Evolutionary conservation across 352 stramenopile genomes (phyloP).

Genomic region (Pythium folliculosum): DNA sequence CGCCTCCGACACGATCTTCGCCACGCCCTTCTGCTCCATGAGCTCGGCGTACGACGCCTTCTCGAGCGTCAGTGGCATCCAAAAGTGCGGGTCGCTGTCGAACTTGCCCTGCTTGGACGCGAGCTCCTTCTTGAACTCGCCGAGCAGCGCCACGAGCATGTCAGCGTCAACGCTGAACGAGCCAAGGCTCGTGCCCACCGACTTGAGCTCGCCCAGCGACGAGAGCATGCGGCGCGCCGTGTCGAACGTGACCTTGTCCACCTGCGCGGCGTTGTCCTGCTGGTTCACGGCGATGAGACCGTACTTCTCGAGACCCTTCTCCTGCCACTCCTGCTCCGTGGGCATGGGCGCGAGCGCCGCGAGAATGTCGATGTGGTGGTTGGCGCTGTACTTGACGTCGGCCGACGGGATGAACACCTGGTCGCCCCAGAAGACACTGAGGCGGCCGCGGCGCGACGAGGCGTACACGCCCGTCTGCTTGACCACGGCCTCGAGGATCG

Average conservation of each 20-base stretch:
- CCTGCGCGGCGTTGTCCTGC: conserved; percentile 90
- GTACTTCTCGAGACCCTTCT: conserved; percentile 98
- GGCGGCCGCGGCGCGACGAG: conserved; percentile 90
- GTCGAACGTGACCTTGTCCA: conserved; percentile 98
- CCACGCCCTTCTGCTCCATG: conserved; percentile 94
- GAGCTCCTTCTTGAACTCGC: conserved; percentile 93
- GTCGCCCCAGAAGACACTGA: conserved; percentile 98
- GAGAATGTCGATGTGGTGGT: conserved; percentile 97
- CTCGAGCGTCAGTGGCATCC: conserved; percentile 97
- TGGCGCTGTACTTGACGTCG: conserved; percentile 91
- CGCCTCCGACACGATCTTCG: conserved; percentile 54
- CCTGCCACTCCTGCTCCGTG: conserved; percentile 91
- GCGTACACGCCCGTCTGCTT: conserved; percentile 98
- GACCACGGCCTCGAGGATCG: conserved; percentile 97
- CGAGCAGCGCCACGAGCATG: conserved; percentile 91
- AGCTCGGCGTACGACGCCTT: conserved; percentile 91
- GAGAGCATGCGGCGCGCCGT: conserved; percentile 93
- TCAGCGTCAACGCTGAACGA: conserved; percentile 95
- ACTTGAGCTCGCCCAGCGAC: conserved; percentile 93
- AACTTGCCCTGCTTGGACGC: conserved; percentile 92
- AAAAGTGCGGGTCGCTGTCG: conserved; percentile 98
- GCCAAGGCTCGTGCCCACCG: conserved; percentile 94
- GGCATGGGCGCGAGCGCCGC: conserved; percentile 94
- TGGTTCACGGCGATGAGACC: conserved; percentile 96
- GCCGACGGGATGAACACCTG: conserved; percentile 98